phyloP scores from a whole-genome alignment of 2,329 filamentous ascomycete genomes.

The Pleoardoris graminearum region DNA sequence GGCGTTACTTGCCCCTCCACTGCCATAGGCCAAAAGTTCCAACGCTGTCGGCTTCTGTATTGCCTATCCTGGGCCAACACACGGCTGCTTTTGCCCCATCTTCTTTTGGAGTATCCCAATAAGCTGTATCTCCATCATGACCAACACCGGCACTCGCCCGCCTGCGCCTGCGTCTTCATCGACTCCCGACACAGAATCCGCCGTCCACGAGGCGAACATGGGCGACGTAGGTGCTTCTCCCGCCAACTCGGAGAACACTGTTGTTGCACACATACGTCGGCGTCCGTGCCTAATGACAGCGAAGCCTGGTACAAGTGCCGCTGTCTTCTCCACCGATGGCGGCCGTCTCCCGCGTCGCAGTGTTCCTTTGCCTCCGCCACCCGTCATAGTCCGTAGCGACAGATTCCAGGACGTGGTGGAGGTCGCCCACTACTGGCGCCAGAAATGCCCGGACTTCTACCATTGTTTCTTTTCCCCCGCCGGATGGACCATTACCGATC shows the following conservation, averaged over 20 bases:
- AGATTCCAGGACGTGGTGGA: constrained; percentile 19
- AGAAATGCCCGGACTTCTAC: constrained; percentile 29
- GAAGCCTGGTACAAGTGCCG: constrained; percentile 13
- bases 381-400: constrained; percentile 32
- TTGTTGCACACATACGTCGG: constrained; percentile 7
- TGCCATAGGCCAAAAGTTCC: no score
- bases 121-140: constrained; percentile 7
- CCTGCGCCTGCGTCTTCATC: constrained; percentile 6
- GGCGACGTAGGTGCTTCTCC: constrained; percentile 7
- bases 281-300: constrained; percentile 9
- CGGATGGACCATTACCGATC: constrained; percentile 33
- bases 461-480: constrained; percentile 31
- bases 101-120: background rate
- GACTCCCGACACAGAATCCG: constrained; percentile 2
- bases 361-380: constrained; percentile 18
- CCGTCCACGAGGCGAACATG: constrained; percentile 3
- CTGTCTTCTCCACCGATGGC: constrained; percentile 38
- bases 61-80: no score
- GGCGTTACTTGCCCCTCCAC: background rate
- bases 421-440: constrained; percentile 26
- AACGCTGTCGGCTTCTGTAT: no score
- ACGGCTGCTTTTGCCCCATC: no score
- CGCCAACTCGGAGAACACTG: constrained; percentile 15
- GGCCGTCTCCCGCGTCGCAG: constrained; percentile 24
- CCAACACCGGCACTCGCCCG: background rate